Percentiles rank a stretch among this genome's conserved stretches.
Conservation (phyloP, 164 flowering plant genomes). For the Vitis rupestris region DNA sequence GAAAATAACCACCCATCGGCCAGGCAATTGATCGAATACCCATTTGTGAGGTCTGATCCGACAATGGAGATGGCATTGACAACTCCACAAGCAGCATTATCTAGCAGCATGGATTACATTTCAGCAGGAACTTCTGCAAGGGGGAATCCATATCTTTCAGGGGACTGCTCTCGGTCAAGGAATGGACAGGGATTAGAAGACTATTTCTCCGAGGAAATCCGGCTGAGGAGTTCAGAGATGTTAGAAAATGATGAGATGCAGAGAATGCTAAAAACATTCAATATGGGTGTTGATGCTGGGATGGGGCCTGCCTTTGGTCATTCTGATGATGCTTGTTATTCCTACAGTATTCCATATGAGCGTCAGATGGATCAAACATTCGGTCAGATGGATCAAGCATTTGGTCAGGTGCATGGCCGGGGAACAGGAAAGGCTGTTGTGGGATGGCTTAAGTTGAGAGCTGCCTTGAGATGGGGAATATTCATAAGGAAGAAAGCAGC, state of each 20-base stretch:
- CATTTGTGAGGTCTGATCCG: conserved; percentile 27
- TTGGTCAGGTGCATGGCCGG: conserved; percentile 14
- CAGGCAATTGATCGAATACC: conserved; percentile 37
- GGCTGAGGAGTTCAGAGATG: conserved; percentile 53
- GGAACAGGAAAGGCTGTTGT: conserved; percentile 54
- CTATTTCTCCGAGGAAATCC: conserved; percentile 38
- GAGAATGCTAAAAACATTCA: conserved; percentile 34
- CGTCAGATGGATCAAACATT: conserved; percentile 19
- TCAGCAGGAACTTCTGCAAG: conserved; percentile 18
- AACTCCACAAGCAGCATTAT: conserved; percentile 23
- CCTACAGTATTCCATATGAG: conserved; percentile 27
- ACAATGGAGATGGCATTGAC: conserved; percentile 13
- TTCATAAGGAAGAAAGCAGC: conserved; percentile 57
- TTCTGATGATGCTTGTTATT: conserved; percentile 32
- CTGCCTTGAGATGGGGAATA: conserved; percentile 59
- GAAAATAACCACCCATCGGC: conserved; percentile 13
- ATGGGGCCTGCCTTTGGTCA: conserved; percentile 28
- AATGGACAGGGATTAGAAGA: conserved; percentile 36
- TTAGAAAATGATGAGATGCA: conserved; percentile 57
- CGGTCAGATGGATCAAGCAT: neutral
- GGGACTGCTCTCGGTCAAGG: conserved; percentile 34
- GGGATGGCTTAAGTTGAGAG: conserved; percentile 65
- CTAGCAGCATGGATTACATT: conserved; percentile 22
- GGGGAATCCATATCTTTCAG: conserved; percentile 18
- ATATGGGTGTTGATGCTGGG: conserved; percentile 25